These are phyloP conservation scores for Podospora appendiculata DNA, from an alignment of 495 filamentous ascomycete species.

Conservation along the genomic window DNA sequence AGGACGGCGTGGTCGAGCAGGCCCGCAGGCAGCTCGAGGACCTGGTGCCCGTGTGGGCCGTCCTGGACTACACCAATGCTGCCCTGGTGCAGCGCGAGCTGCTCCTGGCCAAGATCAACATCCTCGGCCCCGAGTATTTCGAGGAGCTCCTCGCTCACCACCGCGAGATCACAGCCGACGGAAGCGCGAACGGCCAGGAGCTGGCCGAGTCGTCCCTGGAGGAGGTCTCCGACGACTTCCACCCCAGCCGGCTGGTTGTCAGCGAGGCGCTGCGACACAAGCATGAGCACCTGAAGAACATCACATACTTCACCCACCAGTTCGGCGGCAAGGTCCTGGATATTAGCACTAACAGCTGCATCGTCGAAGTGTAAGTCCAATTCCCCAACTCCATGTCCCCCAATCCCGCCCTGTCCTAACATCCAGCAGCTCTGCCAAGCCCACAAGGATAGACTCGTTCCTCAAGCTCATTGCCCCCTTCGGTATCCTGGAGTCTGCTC, in stretches of 20 bases:
- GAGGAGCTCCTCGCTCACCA: constrained; percentile 94
- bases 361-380: constrained; percentile 82
- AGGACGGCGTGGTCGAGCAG: constrained; percentile 97
- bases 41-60: constrained; percentile 95
- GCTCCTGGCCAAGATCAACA: constrained; percentile 92
- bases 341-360: constrained; percentile 96
- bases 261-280: constrained; percentile 90
- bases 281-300: constrained; percentile 90
- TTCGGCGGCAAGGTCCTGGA: constrained; percentile 96
- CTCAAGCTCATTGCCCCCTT: constrained; percentile 95
- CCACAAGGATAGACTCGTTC: constrained; percentile 89
- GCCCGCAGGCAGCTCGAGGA: constrained; percentile 93
- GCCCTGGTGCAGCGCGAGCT: constrained; percentile 95
- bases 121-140: constrained; percentile 93
- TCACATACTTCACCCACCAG: constrained; percentile 93
- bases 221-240: constrained; percentile 57
- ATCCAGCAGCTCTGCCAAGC: constrained; percentile 74
- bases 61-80: constrained; percentile 87
- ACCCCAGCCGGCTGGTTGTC: constrained; percentile 73
- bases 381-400: neutral
- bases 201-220: constrained; percentile 23
- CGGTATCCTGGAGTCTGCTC: constrained; percentile 88
- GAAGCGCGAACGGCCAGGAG: constrained; percentile 26
- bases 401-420: constrained; percentile 4
- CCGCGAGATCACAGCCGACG: constrained; percentile 54